Percentiles rank a stretch among this genome's conserved stretches.
These are phyloP conservation scores for Rhizopus microsporus DNA, from an alignment of 371 early-diverging fungal species.

Conservation along the genomic window DNA sequence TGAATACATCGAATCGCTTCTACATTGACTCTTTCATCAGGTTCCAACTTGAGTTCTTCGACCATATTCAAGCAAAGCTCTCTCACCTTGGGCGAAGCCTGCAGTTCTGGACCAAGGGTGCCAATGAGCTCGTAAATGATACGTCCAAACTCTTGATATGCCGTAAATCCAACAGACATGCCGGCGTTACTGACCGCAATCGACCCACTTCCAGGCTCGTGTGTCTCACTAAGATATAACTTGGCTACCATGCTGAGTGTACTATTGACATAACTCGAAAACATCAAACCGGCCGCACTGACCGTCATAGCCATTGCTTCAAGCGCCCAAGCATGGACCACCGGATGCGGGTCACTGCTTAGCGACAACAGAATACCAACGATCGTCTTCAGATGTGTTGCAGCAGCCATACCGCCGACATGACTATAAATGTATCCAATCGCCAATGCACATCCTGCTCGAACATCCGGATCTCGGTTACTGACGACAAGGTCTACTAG, in stretches of 20 bases:
- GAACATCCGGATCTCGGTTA: constrained; percentile 90
- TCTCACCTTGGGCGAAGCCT: constrained; percentile 68
- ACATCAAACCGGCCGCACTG: constrained; percentile 89
- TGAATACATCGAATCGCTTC: constrained; percentile 89
- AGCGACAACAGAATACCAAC: constrained; percentile 90
- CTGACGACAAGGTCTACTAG: constrained; percentile 88
- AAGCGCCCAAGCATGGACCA: constrained; percentile 94
- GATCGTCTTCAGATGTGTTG: constrained; percentile 81
- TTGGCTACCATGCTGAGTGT: constrained; percentile 84
- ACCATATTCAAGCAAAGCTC: constrained; percentile 78
- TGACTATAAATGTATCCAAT: constrained; percentile 87
- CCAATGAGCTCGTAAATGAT: constrained; percentile 88
- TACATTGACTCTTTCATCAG: constrained; percentile 79
- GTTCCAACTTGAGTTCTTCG: constrained; percentile 76
- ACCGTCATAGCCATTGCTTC: constrained; percentile 85
- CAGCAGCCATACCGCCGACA: constrained; percentile 90
- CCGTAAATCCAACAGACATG: constrained; percentile 58
- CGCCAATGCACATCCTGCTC: constrained; percentile 90
- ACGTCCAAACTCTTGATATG: constrained; percentile 81
- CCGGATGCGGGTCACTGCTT: constrained; percentile 88
- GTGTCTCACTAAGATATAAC: constrained; percentile 85
- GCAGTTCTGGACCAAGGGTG: constrained; percentile 91
- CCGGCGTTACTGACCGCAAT: constrained; percentile 65
- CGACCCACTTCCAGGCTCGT: constrained; percentile 74
- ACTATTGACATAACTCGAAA: constrained; percentile 83